Conservation (phyloP, 805 yeast species). For the Starmerella davenportii region DNA sequence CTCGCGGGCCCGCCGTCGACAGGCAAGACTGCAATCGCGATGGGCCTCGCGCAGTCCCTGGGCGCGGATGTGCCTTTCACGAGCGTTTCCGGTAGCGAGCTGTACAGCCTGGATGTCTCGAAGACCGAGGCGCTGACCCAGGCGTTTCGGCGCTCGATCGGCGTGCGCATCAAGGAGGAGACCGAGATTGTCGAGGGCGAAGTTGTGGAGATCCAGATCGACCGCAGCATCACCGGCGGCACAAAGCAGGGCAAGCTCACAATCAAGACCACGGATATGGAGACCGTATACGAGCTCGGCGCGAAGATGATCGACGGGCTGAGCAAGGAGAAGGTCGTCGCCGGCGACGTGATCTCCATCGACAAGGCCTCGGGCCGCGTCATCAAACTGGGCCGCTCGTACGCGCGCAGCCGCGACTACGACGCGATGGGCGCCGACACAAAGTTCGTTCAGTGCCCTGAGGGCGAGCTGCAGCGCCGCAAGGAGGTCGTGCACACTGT, state of each 20-base stretch:
- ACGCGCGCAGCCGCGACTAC: slow-evolving; percentile 89
- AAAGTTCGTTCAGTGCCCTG: slow-evolving; percentile 94
- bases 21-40: slow-evolving; percentile 96
- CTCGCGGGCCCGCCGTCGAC: slow-evolving; percentile 98
- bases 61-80: slow-evolving; percentile 83
- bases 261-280: slow-evolving; percentile 95
- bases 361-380: slow-evolving; percentile 92
- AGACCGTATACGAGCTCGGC: slow-evolving; percentile 89
- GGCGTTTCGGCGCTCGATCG: slow-evolving; percentile 89
- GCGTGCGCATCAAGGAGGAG: slow-evolving; percentile 87
- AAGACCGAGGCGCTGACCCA: slow-evolving; percentile 95
- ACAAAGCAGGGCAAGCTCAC: slow-evolving; percentile 96
- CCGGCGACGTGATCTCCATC: slow-evolving; percentile 91
- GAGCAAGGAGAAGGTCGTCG: slow-evolving; percentile 84
- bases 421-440: slow-evolving; percentile 99
- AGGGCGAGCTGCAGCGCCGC: slow-evolving; percentile 93
- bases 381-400: slow-evolving; percentile 86
- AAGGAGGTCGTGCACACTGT: slow-evolving; percentile 94
- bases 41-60: slow-evolving; percentile 43
- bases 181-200: slow-evolving; percentile 97
- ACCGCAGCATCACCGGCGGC: slow-evolving; percentile 87
- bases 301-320: slow-evolving; percentile 86
- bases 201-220: slow-evolving; percentile 91
- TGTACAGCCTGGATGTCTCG: slow-evolving; percentile 75
- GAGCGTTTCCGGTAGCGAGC: slow-evolving; percentile 84